Conservation (phyloP, 2,329 filamentous ascomycete species). For the Dactylonectria macrodidyma region DNA sequence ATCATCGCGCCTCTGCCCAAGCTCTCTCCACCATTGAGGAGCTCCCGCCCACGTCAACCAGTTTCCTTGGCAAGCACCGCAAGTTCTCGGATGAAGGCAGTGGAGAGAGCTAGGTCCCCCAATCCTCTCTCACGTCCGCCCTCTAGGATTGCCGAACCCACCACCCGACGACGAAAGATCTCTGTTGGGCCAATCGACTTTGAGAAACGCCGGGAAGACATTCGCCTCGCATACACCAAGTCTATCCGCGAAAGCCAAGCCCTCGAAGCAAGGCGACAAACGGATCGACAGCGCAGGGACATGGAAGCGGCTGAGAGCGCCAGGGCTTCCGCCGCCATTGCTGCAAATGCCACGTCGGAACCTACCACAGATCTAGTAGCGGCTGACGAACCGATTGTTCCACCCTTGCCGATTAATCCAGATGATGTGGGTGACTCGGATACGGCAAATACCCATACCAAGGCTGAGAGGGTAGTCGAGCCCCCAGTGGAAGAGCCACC, state of each 20-base stretch:
- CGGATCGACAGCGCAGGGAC: slow-evolving; percentile 66
- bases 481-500: slow-evolving; percentile 25
- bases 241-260: slow-evolving; percentile 83
- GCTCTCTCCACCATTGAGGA: slow-evolving; percentile 83
- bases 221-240: slow-evolving; percentile 88
- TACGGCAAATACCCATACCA: slow-evolving; percentile 25
- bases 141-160: slow-evolving; percentile 54
- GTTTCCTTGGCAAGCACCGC: slow-evolving; percentile 83
- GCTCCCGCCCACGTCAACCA: slow-evolving; percentile 84
- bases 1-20: slow-evolving; percentile 80
- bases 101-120: slow-evolving; percentile 69
- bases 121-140: slow-evolving; percentile 51
- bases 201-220: slow-evolving; percentile 84
- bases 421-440: slow-evolving; percentile 32
- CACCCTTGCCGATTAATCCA: slow-evolving; percentile 43
- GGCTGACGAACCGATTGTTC: slow-evolving; percentile 35
- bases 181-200: slow-evolving; percentile 86
- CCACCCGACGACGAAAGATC: slow-evolving; percentile 65
- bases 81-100: slow-evolving; percentile 76
- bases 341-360: slow-evolving; percentile 34
- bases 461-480: slow-evolving; percentile 30
- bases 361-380: slow-evolving; percentile 38
- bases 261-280: slow-evolving; percentile 66
- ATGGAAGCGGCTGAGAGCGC: slow-evolving; percentile 62
- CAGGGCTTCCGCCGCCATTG: slow-evolving; percentile 52